Percentiles rank a stretch among this genome's conserved stretches.
Evolutionary conservation across 352 stramenopile species (phyloP).

Genomic region (Phytophthora cryptogea): DNA sequence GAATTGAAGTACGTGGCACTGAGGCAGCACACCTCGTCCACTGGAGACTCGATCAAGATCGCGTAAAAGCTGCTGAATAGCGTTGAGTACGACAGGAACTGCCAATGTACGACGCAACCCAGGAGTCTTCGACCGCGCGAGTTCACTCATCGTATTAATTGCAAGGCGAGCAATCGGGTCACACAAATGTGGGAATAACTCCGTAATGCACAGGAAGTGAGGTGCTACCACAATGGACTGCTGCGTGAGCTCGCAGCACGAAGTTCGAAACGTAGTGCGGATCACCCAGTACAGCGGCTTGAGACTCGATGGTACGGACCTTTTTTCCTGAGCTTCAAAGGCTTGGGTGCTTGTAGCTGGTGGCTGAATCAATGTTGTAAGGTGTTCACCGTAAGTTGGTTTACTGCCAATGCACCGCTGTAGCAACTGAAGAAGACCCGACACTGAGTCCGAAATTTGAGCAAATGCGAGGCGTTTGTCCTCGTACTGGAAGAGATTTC

Average conservation of each 20-base stretch:
- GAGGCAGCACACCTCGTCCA: constrained; percentile 17
- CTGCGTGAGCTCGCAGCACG: constrained; percentile 32
- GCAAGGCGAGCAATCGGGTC: constrained; percentile 44
- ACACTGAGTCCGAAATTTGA: constrained; percentile 37
- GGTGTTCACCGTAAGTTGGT: constrained; percentile 1
- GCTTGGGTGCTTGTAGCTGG: background rate
- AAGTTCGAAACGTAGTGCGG: constrained; percentile 36
- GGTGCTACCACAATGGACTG: constrained; percentile 41
- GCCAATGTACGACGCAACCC: constrained; percentile 39
- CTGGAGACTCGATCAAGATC: constrained; percentile 34
- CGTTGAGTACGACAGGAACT: constrained; percentile 50
- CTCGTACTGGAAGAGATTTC: constrained; percentile 62
- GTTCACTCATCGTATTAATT: constrained; percentile 44
- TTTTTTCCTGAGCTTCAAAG: constrained; percentile 22
- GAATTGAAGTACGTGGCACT: constrained; percentile 52
- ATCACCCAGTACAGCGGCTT: constrained; percentile 46
- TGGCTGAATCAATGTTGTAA: background rate
- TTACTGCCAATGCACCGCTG: constrained; percentile 20
- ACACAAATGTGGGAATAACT: constrained; percentile 45
- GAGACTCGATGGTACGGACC: constrained; percentile 11
- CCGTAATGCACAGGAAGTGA: constrained; percentile 51
- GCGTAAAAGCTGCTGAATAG: constrained; percentile 41
- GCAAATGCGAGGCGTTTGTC: constrained; percentile 60
- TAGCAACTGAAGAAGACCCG: constrained; percentile 48
- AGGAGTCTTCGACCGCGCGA: constrained; percentile 29